A percentile compares a stretch with the other conserved stretches of the same genome.
phyloP scores from a whole-genome alignment of 768 basidiomycete species.

The Mycena olivaceomarginata region DNA sequence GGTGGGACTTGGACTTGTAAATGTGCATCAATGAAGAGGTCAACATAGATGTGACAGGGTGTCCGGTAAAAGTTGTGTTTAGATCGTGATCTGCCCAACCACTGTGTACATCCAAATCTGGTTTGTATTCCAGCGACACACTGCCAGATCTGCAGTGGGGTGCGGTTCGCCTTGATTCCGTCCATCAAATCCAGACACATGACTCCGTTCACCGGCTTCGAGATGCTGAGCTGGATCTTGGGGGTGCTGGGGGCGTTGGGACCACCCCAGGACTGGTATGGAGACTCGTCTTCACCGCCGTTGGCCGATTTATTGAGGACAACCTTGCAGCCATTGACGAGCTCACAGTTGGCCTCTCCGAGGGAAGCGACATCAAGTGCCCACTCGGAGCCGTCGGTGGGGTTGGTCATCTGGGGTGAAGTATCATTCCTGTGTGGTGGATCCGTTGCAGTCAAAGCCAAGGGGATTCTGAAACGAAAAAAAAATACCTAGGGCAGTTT shows the following conservation, averaged over 20 bases:
- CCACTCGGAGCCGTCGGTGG: constrained; percentile 36
- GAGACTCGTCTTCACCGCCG: constrained; percentile 28
- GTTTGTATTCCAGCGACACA: constrained; percentile 29
- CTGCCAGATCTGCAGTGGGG: constrained; percentile 32
- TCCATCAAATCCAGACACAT: constrained; percentile 32
- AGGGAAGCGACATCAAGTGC: constrained; percentile 29
- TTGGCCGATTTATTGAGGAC: constrained; percentile 25
- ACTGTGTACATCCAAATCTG: constrained; percentile 33
- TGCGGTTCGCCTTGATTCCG: constrained; percentile 21
- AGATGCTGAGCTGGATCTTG: constrained; percentile 22
- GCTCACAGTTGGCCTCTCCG: constrained; percentile 5
- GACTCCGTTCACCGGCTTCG: constrained; percentile 6
- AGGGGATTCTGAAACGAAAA: too few relatives aligned
- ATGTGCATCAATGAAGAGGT: not conserved
- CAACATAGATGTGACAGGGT: not conserved
- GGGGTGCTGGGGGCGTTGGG: constrained; percentile 1
- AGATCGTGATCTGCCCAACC: constrained; percentile 27
- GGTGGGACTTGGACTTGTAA: not conserved
- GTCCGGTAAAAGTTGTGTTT: constrained; percentile 12
- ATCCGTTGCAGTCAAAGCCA: constrained; percentile 33
- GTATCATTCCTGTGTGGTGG: constrained; percentile 30
- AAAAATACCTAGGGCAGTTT: too few relatives aligned
- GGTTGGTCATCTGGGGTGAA: constrained; percentile 25
- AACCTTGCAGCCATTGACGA: constrained; percentile 16
- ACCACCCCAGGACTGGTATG: constrained; percentile 25